Evolutionary conservation across 2,329 filamentous ascomycete genomes (phyloP).

Genomic region (Colletotrichum orbiculare): DNA sequence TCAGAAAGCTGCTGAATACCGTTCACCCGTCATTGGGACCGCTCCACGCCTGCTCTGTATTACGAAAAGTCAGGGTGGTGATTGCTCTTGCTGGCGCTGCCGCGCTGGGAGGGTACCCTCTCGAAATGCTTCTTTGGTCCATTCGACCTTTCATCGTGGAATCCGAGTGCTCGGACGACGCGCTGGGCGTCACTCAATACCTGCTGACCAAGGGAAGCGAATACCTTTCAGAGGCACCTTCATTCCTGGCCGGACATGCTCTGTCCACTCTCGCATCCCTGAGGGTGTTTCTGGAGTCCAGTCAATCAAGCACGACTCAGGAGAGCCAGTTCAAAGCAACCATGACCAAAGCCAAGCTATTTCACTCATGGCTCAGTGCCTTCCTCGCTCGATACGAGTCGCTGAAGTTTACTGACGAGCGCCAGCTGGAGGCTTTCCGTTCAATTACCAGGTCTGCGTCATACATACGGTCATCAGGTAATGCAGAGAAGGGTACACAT

Average conservation of each 20-base stretch:
- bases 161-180: constrained; percentile 89
- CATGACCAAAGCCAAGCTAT: constrained; percentile 78
- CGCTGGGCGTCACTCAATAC: constrained; percentile 87
- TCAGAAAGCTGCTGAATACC: constrained; percentile 81
- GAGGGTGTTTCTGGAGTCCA: constrained; percentile 78
- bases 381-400: constrained; percentile 75
- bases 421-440: constrained; percentile 68
- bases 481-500: constrained; percentile 74
- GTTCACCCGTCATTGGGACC: constrained; percentile 87
- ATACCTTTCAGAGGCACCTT: constrained; percentile 74
- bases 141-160: constrained; percentile 83
- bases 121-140: constrained; percentile 90
- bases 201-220: constrained; percentile 75
- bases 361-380: constrained; percentile 81
- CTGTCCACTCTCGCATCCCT: constrained; percentile 84
- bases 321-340: constrained; percentile 84
- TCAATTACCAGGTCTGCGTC: constrained; percentile 77
- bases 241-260: constrained; percentile 84
- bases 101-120: constrained; percentile 81
- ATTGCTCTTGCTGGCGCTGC: constrained; percentile 80
- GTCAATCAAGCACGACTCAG: constrained; percentile 83
- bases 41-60: constrained; percentile 84
- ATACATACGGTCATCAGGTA: constrained; percentile 74
- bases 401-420: constrained; percentile 58
- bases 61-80: constrained; percentile 86